A percentile compares a stretch with the other conserved stretches of the same genome.
phyloP scores from a whole-genome alignment of 1,284 basidiomycete species.

The Melampsora allii-populina region DNA sequence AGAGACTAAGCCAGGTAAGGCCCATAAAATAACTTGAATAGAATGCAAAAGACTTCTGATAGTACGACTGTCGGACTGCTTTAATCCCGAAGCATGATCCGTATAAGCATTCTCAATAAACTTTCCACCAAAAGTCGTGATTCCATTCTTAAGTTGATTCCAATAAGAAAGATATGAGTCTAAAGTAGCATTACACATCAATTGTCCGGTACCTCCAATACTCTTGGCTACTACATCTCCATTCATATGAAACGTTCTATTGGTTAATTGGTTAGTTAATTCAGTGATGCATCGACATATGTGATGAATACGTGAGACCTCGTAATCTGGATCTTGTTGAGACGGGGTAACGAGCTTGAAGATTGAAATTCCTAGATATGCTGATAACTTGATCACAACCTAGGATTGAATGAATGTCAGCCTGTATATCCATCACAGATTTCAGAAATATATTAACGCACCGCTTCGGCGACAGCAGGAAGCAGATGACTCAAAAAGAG shows the following conservation, averaged over 20 bases:
- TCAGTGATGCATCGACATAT: slow-evolving; percentile 38
- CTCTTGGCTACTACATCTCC: slow-evolving; percentile 22
- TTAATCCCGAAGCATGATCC: neutral
- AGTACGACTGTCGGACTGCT: slow-evolving; percentile 15
- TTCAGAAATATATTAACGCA: neutral
- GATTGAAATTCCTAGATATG: slow-evolving; percentile 43
- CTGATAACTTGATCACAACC: slow-evolving; percentile 41
- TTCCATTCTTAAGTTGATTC: slow-evolving; percentile 37
- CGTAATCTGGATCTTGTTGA: slow-evolving; percentile 25
- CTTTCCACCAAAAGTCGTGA: slow-evolving; percentile 20
- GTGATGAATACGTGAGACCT: slow-evolving; percentile 41
- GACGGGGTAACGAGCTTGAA: slow-evolving; percentile 35
- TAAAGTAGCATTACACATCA: slow-evolving; percentile 38
- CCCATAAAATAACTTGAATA: slow-evolving; percentile 33
- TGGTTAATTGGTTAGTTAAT: slow-evolving; percentile 31
- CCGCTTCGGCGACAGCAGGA: slow-evolving; percentile 39
- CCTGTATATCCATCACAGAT: no score
- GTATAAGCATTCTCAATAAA: neutral
- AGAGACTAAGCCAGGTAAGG: slow-evolving; percentile 31
- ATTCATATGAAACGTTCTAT: slow-evolving; percentile 26
- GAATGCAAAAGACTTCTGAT: slow-evolving; percentile 39
- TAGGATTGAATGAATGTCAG: neutral
- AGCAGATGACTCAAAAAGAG: slow-evolving; percentile 38
- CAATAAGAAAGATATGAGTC: slow-evolving; percentile 43
- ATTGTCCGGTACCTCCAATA: slow-evolving; percentile 27